These are phyloP conservation scores for Kalmusia sp. DNA, from an alignment of 2,329 filamentous ascomycete species.

Conservation along the genomic window DNA sequence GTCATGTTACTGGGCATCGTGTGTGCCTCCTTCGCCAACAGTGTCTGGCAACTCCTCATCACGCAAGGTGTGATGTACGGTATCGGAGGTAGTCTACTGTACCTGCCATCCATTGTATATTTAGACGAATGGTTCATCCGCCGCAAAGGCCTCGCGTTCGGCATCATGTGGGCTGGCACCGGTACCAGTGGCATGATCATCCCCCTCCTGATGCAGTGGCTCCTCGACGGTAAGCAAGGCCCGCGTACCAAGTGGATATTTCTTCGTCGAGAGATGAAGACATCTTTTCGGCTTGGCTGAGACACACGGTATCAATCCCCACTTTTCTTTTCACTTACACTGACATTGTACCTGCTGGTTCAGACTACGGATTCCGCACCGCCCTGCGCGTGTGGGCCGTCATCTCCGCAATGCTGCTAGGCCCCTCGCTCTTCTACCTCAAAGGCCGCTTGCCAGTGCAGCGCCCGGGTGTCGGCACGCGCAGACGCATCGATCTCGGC, in stretches of 20 bases:
- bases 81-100: slow-evolving; percentile 55
- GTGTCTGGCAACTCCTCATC: slow-evolving; percentile 37
- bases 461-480: slow-evolving; percentile 28
- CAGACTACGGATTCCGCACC: slow-evolving; percentile 46
- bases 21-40: slow-evolving; percentile 35
- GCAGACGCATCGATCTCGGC: slow-evolving; percentile 38
- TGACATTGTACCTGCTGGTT: too few relatives aligned
- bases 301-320: too few relatives aligned
- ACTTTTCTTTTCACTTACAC: too few relatives aligned
- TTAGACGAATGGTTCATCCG: slow-evolving; percentile 68
- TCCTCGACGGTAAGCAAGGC: too few relatives aligned
- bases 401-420: slow-evolving; percentile 35
- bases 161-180: slow-evolving; percentile 62
- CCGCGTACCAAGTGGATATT: too few relatives aligned
- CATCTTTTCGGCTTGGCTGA: too few relatives aligned
- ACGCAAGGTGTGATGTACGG: slow-evolving; percentile 48
- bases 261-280: too few relatives aligned
- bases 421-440: slow-evolving; percentile 40
- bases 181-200: slow-evolving; percentile 53
- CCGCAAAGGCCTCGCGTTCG: slow-evolving; percentile 65
- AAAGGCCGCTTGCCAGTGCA: slow-evolving; percentile 46
- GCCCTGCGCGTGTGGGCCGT: slow-evolving; percentile 49
- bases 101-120: slow-evolving; percentile 57
- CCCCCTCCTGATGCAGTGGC: slow-evolving; percentile 50
- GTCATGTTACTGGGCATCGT: slow-evolving; percentile 30